Conservation (phyloP, 2,329 filamentous ascomycete genomes). For the Cladosporium sphaerospermum region DNA sequence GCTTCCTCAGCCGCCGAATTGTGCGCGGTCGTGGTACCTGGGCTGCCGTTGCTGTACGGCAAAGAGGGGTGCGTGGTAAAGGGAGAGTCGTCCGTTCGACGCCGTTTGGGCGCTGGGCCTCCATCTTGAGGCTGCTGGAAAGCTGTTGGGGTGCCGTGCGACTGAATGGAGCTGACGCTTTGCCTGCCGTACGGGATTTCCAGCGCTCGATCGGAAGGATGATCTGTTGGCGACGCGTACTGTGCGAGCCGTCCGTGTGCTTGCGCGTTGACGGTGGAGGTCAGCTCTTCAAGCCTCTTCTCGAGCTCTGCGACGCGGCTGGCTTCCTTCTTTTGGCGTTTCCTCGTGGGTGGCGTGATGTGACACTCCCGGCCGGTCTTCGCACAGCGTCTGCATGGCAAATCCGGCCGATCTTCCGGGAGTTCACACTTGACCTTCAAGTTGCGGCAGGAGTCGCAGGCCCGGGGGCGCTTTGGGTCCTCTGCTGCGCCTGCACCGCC, state of each 20-base stretch:
- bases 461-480: constrained; percentile 42
- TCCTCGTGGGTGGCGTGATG: constrained; percentile 67
- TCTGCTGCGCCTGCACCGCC: constrained; percentile 8
- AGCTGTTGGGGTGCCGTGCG: not conserved
- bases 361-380: constrained; percentile 75
- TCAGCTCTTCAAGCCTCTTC: constrained; percentile 85
- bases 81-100: constrained; percentile 18
- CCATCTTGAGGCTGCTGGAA: not conserved
- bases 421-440: constrained; percentile 73
- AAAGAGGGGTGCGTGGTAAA: not conserved
- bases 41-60: constrained; percentile 2
- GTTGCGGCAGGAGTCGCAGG: constrained; percentile 43
- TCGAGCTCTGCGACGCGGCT: constrained; percentile 83
- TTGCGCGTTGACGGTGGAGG: constrained; percentile 49
- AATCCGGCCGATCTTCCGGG: constrained; percentile 55
- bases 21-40: constrained; percentile 2
- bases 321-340: constrained; percentile 88
- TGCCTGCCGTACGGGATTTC: constrained; percentile 2
- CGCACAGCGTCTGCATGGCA: constrained; percentile 59
- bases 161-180: constrained; percentile 3
- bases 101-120: constrained; percentile 18
- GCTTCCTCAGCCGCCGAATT: constrained; percentile 5
- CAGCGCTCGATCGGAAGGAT: not conserved
- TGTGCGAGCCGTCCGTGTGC: constrained; percentile 1
- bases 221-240: constrained; percentile 1